Conservation (phyloP, 768 basidiomycete species). For the Hemileccinum rubropunctum region DNA sequence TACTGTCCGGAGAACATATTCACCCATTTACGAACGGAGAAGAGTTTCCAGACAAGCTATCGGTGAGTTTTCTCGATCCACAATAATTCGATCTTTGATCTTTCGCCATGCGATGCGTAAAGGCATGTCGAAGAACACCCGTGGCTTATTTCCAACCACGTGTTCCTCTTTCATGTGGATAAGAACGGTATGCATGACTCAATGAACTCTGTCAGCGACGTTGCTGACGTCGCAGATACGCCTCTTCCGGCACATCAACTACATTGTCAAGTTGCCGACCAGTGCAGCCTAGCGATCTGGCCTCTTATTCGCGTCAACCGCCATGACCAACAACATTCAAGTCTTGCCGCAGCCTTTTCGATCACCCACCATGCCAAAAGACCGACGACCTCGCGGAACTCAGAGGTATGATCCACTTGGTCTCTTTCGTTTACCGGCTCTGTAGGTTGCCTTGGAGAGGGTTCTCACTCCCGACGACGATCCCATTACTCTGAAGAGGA, state of each 20-base stretch:
- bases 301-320: not conserved
- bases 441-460: too few relatives aligned
- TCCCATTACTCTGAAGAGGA: too few relatives aligned
- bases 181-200: constrained; percentile 39
- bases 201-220: constrained; percentile 1
- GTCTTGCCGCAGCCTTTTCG: not conserved
- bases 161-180: constrained; percentile 1
- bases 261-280: constrained; percentile 13
- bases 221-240: constrained; percentile 1
- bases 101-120: constrained; percentile 36
- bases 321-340: not conserved
- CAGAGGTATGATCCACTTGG: too few relatives aligned
- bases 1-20: constrained; percentile 26
- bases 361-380: too few relatives aligned
- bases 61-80: constrained; percentile 33
- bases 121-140: not conserved
- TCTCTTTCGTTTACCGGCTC: too few relatives aligned
- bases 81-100: not conserved
- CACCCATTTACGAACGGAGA: constrained; percentile 46
- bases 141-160: not conserved
- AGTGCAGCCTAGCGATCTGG: not conserved
- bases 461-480: too few relatives aligned
- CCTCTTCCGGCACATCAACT: not conserved
- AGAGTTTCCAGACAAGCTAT: constrained; percentile 23
- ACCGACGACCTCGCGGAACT: too few relatives aligned